A percentile compares a stretch with the other conserved stretches of the same genome.
These are phyloP conservation scores for Aspergillus leporis DNA, from an alignment of 495 filamentous ascomycete genomes.

Conservation along the genomic window DNA sequence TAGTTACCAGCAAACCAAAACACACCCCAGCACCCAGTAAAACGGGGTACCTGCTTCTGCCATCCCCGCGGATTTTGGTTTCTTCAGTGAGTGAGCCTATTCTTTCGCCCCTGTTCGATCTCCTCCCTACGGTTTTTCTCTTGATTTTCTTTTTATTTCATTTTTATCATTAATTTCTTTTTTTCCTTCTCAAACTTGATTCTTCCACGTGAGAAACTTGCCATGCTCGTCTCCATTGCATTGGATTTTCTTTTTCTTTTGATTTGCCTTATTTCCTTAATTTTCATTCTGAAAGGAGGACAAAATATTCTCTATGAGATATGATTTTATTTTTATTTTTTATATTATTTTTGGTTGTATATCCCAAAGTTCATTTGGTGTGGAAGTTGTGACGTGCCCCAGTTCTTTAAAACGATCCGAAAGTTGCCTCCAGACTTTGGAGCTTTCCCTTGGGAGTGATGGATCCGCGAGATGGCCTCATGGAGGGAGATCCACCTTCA, in stretches of 20 bases:
- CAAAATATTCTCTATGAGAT: background rate
- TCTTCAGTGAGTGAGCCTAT: constrained; percentile 14
- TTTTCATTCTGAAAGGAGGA: too few relatives aligned
- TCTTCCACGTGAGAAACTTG: background rate
- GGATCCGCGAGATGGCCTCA: constrained; percentile 22
- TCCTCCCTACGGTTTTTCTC: background rate
- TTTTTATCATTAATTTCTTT: constrained; percentile 8
- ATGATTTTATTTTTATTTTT: background rate
- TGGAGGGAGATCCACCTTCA: constrained; percentile 24
- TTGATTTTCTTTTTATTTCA: background rate
- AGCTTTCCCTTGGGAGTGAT: constrained; percentile 6
- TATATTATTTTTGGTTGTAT: background rate
- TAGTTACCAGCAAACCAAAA: constrained; percentile 9
- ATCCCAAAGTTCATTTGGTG: background rate
- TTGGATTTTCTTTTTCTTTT: background rate
- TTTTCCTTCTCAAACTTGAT: constrained; percentile 1
- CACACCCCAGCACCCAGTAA: constrained; percentile 15
- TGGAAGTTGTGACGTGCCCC: constrained; percentile 8
- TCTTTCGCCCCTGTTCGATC: constrained; percentile 8
- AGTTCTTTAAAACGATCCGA: constrained; percentile 4
- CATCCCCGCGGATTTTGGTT: constrained; percentile 17
- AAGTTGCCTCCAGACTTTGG: constrained; percentile 10
- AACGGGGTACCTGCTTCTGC: constrained; percentile 31
- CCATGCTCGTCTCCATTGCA: background rate
- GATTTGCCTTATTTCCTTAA: too few relatives aligned